phyloP scores from a whole-genome alignment of 2,329 filamentous ascomycete genomes.

The Leptodontidium sp. region DNA sequence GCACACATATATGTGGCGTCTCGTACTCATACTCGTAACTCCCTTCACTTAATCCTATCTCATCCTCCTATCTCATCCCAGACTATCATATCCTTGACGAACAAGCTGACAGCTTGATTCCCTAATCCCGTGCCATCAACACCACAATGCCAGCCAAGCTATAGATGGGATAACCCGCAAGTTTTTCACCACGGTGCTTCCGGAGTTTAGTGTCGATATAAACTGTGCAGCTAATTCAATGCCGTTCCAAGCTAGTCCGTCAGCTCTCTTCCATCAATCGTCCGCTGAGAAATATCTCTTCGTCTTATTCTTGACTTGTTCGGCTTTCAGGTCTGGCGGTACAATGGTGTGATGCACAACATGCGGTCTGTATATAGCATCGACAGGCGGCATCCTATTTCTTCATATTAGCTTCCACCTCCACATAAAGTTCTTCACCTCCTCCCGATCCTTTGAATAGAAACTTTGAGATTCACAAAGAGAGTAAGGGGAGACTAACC shows the following conservation, averaged over 20 bases:
- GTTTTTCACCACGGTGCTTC: too few relatives aligned
- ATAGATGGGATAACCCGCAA: too few relatives aligned
- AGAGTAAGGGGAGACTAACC: constrained; percentile 54
- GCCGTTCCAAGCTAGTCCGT: background rate
- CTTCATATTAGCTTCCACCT: constrained; percentile 45
- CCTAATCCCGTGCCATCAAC: too few relatives aligned
- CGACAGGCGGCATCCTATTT: constrained; percentile 78
- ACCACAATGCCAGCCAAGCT: too few relatives aligned
- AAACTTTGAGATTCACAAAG: background rate
- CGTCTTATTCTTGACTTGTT: constrained; percentile 69
- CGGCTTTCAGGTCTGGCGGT: constrained; percentile 74
- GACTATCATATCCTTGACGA: too few relatives aligned
- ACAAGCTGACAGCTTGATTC: too few relatives aligned
- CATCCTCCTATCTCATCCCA: too few relatives aligned
- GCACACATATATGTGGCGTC: too few relatives aligned
- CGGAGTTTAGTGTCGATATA: too few relatives aligned
- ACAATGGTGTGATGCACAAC: constrained; percentile 88
- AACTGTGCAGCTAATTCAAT: background rate
- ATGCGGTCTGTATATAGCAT: constrained; percentile 89
- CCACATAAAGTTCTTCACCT: background rate
- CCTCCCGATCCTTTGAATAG: background rate
- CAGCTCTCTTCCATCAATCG: constrained; percentile 33
- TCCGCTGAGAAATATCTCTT: constrained; percentile 79
- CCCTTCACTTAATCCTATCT: too few relatives aligned
- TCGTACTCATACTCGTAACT: too few relatives aligned